These are phyloP conservation scores for Pseudogymnoascus sp. DNA, from an alignment of 2,329 filamentous ascomycete species.

Conservation along the genomic window DNA sequence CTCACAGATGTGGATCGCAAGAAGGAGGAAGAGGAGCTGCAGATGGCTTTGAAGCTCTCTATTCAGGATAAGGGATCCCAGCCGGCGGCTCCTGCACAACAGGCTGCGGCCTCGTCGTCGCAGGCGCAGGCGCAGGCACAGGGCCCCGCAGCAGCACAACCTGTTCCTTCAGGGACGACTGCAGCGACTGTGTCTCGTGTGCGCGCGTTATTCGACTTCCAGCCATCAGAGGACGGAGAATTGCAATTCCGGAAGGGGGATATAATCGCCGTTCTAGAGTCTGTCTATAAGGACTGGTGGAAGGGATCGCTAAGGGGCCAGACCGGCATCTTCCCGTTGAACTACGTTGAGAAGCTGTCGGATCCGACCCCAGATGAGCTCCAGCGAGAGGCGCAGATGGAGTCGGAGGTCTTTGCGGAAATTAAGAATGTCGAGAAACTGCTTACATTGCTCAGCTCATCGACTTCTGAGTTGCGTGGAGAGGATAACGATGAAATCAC, in stretches of 20 bases:
- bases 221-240: conserved; percentile 87
- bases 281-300: conserved; percentile 99
- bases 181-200: conserved; percentile 94
- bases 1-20: conserved; percentile 84
- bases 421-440: conserved; percentile 74
- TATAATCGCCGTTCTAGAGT: conserved; percentile 93
- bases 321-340: conserved; percentile 94
- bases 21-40: conserved; percentile 94
- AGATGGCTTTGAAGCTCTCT: conserved; percentile 89
- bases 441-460: conserved; percentile 82
- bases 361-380: conserved; percentile 92
- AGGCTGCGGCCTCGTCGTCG: conserved; percentile 27
- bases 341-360: conserved; percentile 95
- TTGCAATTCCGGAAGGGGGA: conserved; percentile 95
- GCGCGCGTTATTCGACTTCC: conserved; percentile 87
- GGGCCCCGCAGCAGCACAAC: conserved; percentile 37
- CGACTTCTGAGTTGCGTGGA: conserved; percentile 66
- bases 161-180: conserved; percentile 73
- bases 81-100: conserved; percentile 34
- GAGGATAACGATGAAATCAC: conserved; percentile 98
- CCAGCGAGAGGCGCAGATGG: conserved; percentile 92
- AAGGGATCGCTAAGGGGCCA: conserved; percentile 89
- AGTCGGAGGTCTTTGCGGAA: conserved; percentile 68
- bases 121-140: conserved; percentile 32
- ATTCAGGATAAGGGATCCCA: conserved; percentile 75